Base-by-base conservation (phyloP, 2,329 filamentous ascomycete species). In the Alternaria brassicicola region DNA sequence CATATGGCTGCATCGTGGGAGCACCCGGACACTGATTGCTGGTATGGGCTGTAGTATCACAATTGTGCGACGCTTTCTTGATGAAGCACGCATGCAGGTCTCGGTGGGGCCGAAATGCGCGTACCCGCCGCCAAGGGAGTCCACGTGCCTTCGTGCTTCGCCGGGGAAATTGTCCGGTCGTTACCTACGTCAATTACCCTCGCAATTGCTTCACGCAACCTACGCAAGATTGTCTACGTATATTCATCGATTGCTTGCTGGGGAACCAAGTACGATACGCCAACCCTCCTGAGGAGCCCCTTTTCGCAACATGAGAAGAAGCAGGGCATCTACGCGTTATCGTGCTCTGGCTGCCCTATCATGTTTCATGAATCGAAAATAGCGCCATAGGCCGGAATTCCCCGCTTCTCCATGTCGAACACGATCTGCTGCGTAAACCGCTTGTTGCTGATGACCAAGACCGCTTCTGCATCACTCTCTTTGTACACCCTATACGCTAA, bases 371-470 rank as follows among this genome's bases (percentile, higher is more conserved):
- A 86, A 75, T 92, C 90, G 77, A 89, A 92, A 65, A 92, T 90
- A 4, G 89, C 88, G 3, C 89, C 90, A 75, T 85, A 92, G 9
- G 88, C 88, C 2, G 87, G 84, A 25, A 91, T 76, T 0, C 88
- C 88, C 54, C 87, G 80, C 31, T 80, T 83, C 76, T 92, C 88
- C 54, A 92, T 79, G 10, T 83, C 87, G 73, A 88, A 90, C 1
- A 92, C 88, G 3, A 92, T 81, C 76, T 86, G 85, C 65, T 83
- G 83, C 21, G 89, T 92, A 42, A 91, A 83, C 57, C 79, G 83
- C 55, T 89, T 87, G 71, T 92, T 92, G 53, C 87, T 88, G 66
- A 92, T 90, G 56, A 92, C 83, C 65, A 90, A 86, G 19, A 91
- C 88, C 3, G 88, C 89, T 79, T 92, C 89, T 2, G 84, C 83